Evolutionary conservation across 2,329 filamentous ascomycete species (phyloP).

Genomic region (Nemania serpens): DNA sequence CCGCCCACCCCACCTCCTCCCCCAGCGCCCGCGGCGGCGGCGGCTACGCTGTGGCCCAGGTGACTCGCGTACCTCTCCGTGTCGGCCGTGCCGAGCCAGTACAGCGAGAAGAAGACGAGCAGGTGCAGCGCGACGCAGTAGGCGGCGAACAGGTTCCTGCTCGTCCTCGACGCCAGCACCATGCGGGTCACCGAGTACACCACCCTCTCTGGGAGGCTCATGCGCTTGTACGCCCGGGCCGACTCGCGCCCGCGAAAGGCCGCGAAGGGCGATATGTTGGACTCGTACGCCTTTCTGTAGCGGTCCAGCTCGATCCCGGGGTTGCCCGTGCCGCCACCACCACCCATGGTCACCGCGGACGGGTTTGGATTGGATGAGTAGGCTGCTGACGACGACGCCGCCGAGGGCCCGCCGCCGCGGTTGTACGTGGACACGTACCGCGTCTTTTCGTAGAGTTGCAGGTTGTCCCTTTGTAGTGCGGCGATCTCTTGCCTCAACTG

Average conservation of each 20-base stretch:
- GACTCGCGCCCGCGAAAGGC: conserved; percentile 94
- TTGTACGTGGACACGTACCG: conserved; percentile 95
- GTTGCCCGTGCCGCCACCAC: conserved; percentile 59
- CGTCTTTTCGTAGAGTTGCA: conserved; percentile 96
- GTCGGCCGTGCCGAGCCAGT: conserved; percentile 76
- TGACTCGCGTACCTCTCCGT: conserved; percentile 64
- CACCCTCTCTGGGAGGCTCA: conserved; percentile 87
- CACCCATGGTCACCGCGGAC: conserved; percentile 66
- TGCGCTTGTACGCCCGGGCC: conserved; percentile 85
- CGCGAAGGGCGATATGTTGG: conserved; percentile 92
- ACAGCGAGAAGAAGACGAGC: conserved; percentile 84
- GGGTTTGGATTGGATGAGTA: conserved; percentile 74
- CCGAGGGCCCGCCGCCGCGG: conserved; percentile 65
- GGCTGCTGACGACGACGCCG: conserved; percentile 66
- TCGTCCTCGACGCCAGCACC: conserved; percentile 86
- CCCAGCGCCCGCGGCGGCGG: conserved; percentile 42
- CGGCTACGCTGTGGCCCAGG: conserved; percentile 56
- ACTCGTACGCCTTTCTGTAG: conserved; percentile 92
- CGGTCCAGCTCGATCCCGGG: conserved; percentile 76
- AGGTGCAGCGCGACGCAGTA: conserved; percentile 91
- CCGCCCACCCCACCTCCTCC: conserved; percentile 32
- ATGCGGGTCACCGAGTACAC: conserved; percentile 91
- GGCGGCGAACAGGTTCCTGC: conserved; percentile 88
- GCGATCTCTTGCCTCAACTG: conserved; percentile 88
- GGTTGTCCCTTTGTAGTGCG: conserved; percentile 92